Evolutionary conservation across 139 green algal species (phyloP), one percentile per base, ranked within the genome.

Genomic region (Ettlia oleoabundans): DNA sequence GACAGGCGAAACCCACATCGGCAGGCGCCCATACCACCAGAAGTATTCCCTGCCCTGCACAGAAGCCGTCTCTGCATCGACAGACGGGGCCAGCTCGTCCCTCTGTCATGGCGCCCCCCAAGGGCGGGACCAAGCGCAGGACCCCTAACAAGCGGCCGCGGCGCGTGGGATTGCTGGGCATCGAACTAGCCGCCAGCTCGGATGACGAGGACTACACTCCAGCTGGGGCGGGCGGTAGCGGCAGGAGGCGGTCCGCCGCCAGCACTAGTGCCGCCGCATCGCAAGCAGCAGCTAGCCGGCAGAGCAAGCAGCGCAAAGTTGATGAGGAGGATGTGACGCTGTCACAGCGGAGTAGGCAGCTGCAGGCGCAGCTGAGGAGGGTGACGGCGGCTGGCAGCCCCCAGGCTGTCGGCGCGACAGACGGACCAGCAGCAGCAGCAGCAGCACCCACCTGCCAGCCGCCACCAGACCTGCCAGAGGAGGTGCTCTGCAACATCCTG

Each of bases 141-240:
- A n/a, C n/a, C n/a, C n/a, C n/a, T n/a, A n/a, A n/a, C n/a, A n/a
- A n/a, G n/a, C n/a, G n/a, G n/a, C 30, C n/a, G 8, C 32, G 41
- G 22, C 22, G 22, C 19, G 63, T 67, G 9, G 63, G 66, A 1
- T 33, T 86, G 28, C 81, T 86, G 3, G 81, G 40, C 40, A 41
- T 69, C 0, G 30, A 38, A 22, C 8, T 51, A 3, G 68, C 40
- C 2, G 22, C 5, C 42, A 68, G 30, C 40, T 69, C 58, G 7
- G 81, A 82, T 0, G 82, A 86, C 47, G 82, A 86, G 8, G 82
- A 86, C 66, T 86, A 86, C 38, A 2, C 22, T 1, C 80, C 80
- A 28, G 37, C 38, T 21, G 68, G 52, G 37, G n/a, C n/a, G n/a
- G n/a, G n/a, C n/a, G n/a, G n/a, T n/a, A n/a, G n/a, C n/a, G n/a